phyloP scores from a whole-genome alignment of 176 grass and related monocot species.

The Coix lacrymajobi region DNA sequence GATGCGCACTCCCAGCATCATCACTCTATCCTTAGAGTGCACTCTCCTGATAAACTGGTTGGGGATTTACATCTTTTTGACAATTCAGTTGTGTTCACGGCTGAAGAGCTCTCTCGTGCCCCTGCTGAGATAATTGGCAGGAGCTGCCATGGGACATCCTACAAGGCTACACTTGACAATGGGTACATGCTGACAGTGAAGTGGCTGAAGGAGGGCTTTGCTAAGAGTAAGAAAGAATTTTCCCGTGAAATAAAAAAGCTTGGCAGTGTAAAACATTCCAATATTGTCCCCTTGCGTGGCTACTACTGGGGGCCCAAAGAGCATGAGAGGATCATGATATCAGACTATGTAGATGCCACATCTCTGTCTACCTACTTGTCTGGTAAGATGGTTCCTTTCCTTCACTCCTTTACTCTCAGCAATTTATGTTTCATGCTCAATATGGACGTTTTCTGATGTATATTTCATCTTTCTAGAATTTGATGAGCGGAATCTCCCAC shows the following conservation, averaged over 20 bases:
- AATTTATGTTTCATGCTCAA: neutral
- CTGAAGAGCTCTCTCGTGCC: constrained; percentile 77
- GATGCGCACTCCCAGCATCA: constrained; percentile 14
- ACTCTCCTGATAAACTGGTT: constrained; percentile 80
- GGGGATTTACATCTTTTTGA: constrained; percentile 86
- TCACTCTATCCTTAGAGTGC: constrained; percentile 55
- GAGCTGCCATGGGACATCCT: constrained; percentile 92
- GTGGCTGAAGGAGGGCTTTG: constrained; percentile 91
- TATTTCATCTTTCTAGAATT: constrained; percentile 46
- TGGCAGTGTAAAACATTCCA: constrained; percentile 64
- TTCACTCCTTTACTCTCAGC: neutral
- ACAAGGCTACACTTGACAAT: constrained; percentile 83
- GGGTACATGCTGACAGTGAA: constrained; percentile 66
- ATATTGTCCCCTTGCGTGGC: constrained; percentile 66
- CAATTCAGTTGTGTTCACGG: constrained; percentile 51
- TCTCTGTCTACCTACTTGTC: constrained; percentile 69
- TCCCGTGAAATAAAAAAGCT: constrained; percentile 90
- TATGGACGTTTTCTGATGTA: constrained; percentile 10
- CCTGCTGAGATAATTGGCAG: constrained; percentile 87
- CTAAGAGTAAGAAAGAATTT: constrained; percentile 93
- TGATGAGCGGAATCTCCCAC: constrained; percentile 51
- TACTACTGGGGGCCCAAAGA: constrained; percentile 94
- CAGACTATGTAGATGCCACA: constrained; percentile 64
- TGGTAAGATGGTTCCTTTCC: constrained; percentile 46
- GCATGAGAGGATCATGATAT: constrained; percentile 90